Base-by-base conservation (phyloP, 202 grass and related monocot species). In the Carex sylvatica region DNA sequence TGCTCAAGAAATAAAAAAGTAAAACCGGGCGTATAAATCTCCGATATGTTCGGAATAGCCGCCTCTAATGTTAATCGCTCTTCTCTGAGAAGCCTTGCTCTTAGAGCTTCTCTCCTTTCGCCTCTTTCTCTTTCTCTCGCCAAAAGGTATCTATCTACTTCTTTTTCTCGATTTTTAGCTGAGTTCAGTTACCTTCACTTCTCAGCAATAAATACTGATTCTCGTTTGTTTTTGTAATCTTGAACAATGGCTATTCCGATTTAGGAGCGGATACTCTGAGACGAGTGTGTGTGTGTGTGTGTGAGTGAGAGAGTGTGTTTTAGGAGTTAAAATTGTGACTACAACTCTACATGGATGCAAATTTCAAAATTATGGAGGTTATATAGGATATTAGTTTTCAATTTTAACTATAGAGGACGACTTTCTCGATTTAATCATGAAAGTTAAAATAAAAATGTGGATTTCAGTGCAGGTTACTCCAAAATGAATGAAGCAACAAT, bases 401-500 rank as follows among this genome's bases (percentile, higher is more conserved):
- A 52, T 51, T 53, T 26, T 52, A 52, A 12, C 66, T 53, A 52
- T 0, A 72, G 8, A 72, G 10, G 40, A 68, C 4, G 9, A 49
- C 4, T 49, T 72, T 49, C 36, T 47, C 8, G 0, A 16, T 26
- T 26, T 73, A 51, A 35, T 1, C 14, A 23, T 59, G 64, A 52
- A 40, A 55, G 14, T 8, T 7, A 11, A 16, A 5, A 40, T 4
- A 70, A 64, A 61, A 72, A 28, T 55, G 36, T 73, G 84, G 4
- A 54, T 88, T 79, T 16, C 40, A 80, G 79, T 83, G 61, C 82
- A 91, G 88, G 70, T 31, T 91, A 49, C 86, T 89, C 87, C 19
- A 89, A 85, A 30, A 91, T 95, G 93, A 47, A 65, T 78, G 88
- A 79, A 62, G 60, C 78, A 70, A 56, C 73, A 5, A 7, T 80